These are phyloP conservation scores for Mycena sanguinolenta DNA, from an alignment of 768 basidiomycete species.

Conservation along the genomic window DNA sequence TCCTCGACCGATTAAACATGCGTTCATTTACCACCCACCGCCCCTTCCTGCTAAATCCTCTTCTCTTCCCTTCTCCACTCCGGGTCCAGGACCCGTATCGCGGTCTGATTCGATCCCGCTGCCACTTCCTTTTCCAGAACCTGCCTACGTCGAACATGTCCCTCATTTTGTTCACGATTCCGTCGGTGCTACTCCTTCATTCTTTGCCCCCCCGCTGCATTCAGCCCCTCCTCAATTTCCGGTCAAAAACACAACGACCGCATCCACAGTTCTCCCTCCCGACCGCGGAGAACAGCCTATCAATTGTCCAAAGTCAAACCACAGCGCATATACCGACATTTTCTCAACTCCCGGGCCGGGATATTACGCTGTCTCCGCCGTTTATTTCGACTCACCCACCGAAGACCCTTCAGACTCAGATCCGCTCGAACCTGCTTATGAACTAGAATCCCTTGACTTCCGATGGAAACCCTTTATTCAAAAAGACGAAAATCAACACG, in stretches of 20 bases:
- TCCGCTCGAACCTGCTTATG: conserved; percentile 49
- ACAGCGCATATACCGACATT: conserved; percentile 19
- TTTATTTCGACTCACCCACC: conserved; percentile 67
- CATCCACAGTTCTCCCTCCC: conserved; percentile 15
- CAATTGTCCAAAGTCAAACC: conserved; percentile 23
- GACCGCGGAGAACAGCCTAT: conserved; percentile 35
- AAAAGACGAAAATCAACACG: conserved; percentile 34
- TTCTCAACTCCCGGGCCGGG: conserved; percentile 67
- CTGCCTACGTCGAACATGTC: neutral
- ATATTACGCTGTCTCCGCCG: conserved; percentile 46
- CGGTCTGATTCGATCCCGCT: conserved; percentile 2
- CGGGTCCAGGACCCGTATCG: conserved; percentile 40
- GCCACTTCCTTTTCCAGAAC: neutral
- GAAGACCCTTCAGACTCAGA: conserved; percentile 63
- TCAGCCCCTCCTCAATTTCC: conserved; percentile 7
- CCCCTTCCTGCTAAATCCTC: conserved; percentile 6
- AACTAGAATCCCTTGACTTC: conserved; percentile 64
- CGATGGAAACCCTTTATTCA: conserved; percentile 67
- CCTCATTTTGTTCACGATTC: neutral
- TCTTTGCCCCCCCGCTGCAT: conserved; percentile 1
- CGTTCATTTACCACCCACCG: conserved; percentile 2
- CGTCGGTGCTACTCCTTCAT: neutral
- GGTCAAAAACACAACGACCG: too few species aligned
- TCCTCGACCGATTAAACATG: neutral
- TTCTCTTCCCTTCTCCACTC: conserved; percentile 42